phyloP scores from a whole-genome alignment of 352 stramenopile genomes.

The Pythium myriotylum region DNA sequence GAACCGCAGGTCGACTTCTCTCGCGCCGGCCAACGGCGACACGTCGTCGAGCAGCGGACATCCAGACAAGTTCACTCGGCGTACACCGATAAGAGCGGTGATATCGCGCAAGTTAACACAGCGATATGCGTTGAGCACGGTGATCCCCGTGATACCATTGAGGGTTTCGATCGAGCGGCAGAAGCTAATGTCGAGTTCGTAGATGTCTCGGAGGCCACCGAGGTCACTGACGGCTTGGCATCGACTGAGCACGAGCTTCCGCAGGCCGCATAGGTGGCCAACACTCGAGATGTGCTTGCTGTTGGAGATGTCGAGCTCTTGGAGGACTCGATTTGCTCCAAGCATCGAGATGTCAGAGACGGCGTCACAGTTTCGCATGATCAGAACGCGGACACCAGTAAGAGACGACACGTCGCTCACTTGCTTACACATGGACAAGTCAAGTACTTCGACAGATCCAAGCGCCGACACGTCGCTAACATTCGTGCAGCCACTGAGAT shows the following conservation, averaged over 20 bases:
- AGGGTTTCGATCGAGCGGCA: constrained; percentile 52
- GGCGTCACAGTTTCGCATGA: constrained; percentile 43
- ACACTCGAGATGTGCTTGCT: constrained; percentile 46
- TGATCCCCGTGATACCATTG: constrained; percentile 30
- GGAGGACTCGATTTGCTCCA: constrained; percentile 19
- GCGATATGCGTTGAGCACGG: constrained; percentile 51
- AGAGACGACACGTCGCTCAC: constrained; percentile 31
- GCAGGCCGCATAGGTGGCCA: constrained; percentile 38
- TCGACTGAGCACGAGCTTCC: constrained; percentile 55
- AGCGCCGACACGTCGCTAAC: constrained; percentile 57
- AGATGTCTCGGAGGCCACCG: constrained; percentile 40
- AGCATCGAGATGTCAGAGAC: constrained; percentile 53
- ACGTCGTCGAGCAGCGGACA: constrained; percentile 56
- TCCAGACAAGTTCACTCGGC: constrained; percentile 56
- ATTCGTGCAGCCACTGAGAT: constrained; percentile 56
- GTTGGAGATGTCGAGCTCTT: constrained; percentile 61
- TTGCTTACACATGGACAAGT: constrained; percentile 49
- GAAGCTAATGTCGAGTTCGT: constrained; percentile 75
- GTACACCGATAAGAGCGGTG: constrained; percentile 30
- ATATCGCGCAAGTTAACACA: constrained; percentile 56
- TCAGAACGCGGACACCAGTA: constrained; percentile 22
- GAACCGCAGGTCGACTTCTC: constrained; percentile 66
- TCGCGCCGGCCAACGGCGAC: constrained; percentile 33
- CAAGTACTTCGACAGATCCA: constrained; percentile 30
- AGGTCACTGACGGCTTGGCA: constrained; percentile 50